These are phyloP conservation scores for Leccinum sublutescens DNA, from an alignment of 768 basidiomycete genomes.

Conservation along the genomic window DNA sequence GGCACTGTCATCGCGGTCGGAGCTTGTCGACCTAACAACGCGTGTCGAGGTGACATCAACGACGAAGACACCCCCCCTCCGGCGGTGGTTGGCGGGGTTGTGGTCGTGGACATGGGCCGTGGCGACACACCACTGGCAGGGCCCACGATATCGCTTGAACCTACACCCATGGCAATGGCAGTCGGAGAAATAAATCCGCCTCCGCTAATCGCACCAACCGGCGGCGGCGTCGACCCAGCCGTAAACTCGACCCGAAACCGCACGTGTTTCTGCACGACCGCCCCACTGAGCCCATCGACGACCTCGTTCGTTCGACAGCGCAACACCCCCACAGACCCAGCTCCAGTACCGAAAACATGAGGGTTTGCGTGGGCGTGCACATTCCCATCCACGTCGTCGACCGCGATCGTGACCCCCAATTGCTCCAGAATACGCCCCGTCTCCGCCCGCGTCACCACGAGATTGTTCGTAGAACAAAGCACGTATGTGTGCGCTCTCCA, in stretches of 20 bases:
- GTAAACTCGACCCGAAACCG: constrained; percentile 84
- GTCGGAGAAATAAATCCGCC: constrained; percentile 23
- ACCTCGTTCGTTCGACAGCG: constrained; percentile 54
- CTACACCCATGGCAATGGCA: constrained; percentile 23
- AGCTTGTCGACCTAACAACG: constrained; percentile 20
- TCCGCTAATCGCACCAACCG: neutral
- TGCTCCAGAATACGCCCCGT: constrained; percentile 61
- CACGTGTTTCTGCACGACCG: constrained; percentile 63
- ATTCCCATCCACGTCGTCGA: constrained; percentile 47
- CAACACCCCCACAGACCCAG: constrained; percentile 35
- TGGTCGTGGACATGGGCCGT: constrained; percentile 3
- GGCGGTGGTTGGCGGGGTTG: constrained; percentile 21
- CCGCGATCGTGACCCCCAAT: constrained; percentile 59
- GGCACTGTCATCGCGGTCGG: neutral
- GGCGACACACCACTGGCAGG: neutral
- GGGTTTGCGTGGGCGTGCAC: constrained; percentile 26
- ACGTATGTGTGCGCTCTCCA: constrained; percentile 69
- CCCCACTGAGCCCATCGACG: constrained; percentile 38
- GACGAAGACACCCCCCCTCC: constrained; percentile 15
- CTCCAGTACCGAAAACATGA: neutral
- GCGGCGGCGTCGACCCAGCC: constrained; percentile 19
- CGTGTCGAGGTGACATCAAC: constrained; percentile 28
- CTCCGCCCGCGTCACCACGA: constrained; percentile 62
- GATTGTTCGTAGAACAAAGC: constrained; percentile 56
- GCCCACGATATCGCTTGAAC: neutral